Evolutionary conservation across 225 moss, liverwort and hornwort genomes (phyloP), one percentile per base, ranked within the genome.

Genomic region (Straminergon stramineum): DNA sequence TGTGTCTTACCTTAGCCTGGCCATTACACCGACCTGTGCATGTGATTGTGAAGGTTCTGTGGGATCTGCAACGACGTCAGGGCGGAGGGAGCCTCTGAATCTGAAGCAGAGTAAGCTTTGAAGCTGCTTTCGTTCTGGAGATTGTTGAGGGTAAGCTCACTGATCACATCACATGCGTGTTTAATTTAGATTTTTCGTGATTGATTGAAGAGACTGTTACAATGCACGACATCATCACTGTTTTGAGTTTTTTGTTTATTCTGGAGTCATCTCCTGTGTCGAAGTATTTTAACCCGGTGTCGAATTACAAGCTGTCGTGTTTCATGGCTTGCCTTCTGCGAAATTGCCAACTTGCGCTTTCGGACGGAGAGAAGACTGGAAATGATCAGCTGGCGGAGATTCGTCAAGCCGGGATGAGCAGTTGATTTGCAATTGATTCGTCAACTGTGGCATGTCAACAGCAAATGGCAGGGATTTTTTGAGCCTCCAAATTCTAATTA

Each of bases 21-120:
- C 32, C 77, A 77, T 13, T 34, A 22, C 57, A 81, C 83, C 77
- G 77, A 77, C 77, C 66, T 57, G 32, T 16, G 32, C 12, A 69
- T 76, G 51, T 56, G 86, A 86, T 85, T 60, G 85, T 28, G 82
- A 67, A 53, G 82, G 67, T 52, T 83, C 13, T 14, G 82, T 56
- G 90, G 56, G 84, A 90, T 90, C 63, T 79, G 90, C 85, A 84
- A 64, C 84, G 84, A 37, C 87, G 79, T 85, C 88, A 82, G 87
- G 37, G 21, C 2, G 62, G 30, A 64, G 76, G 35, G 52, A 76
- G 48, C 1, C 53, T 79, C 61, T 60, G 87, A 15, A n/a, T 51
- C 30, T 10, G 57, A 21, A 30, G 41, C 41, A 55, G 55, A 77
- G 13, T 48, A 48, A 48, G 48, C 48, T 48, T 1, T 4, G n/a